Base-by-base conservation (phyloP, 495 filamentous ascomycete genomes). In the Pseudomonodictys pantanalensis region DNA sequence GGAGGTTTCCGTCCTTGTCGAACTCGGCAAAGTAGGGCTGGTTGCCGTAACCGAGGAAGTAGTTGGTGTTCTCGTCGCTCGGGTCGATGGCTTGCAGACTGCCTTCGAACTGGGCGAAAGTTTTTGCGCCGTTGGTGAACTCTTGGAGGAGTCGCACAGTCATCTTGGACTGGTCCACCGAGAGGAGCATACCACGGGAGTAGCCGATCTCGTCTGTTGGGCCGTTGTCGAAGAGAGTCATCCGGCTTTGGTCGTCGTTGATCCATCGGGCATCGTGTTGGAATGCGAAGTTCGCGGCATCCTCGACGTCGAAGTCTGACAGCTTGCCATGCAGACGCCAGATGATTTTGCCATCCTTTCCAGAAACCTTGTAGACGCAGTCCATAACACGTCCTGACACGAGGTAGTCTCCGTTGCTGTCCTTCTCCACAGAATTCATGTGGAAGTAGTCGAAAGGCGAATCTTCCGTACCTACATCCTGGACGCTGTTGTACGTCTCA, bases 161-260 rank as follows among this genome's bases (percentile, higher is more conserved):
- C 41, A 18, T 46, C 24, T 46, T 24, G n/a, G 26, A n/a, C 22
- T 57, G 42, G 53, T 57, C 53, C 4, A 57, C 43, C 4, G 22
- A 10, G 29, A 57, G n/a, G 3, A 57, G 43, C 11, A 57, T 41
- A 15, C 53, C 53, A 17, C 53, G 53, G 8, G 53, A 57, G 22
- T 57, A 57, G 20, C 25, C 53, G 25, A 57, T n/a, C 15, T 3
- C 28, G 18, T 57, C 53, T 17, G 53, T 57, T 4, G 56, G 46
- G 18, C 56, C 56, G 56, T 59, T 59, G 56, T 59, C 56, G 38
- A 59, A 59, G 56, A 59, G 3, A 4, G 56, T 52, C n/a, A 59
- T 53, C n/a, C 32, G 46, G 12, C 6, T 53, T 29, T 53, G 28
- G 10, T 59, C 35, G 38, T 20, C 18, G 38, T 52, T 43, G 23